A percentile compares a stretch with the other conserved stretches of the same genome.
Evolutionary conservation across 805 yeast genomes (phyloP).

Genomic region (Yamadazyma philogaea): DNA sequence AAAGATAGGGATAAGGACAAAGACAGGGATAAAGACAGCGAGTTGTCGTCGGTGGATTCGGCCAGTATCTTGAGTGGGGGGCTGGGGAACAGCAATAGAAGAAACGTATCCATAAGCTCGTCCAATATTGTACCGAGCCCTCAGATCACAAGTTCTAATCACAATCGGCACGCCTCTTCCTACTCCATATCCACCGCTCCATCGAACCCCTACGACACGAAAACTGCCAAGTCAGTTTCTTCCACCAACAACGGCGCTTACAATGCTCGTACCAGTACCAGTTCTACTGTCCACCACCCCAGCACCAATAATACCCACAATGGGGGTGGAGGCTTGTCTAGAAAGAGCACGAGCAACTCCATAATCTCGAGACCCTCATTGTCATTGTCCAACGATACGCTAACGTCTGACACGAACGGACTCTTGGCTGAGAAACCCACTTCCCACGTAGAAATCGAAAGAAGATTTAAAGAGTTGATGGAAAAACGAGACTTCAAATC

Average conservation of each 20-base stretch:
- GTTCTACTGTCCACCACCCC: conserved; percentile 5
- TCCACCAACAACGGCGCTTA: not conserved
- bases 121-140: conserved; percentile 28
- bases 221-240: conserved; percentile 16
- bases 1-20: conserved; percentile 9
- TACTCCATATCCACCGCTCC: conserved; percentile 31
- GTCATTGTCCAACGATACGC: conserved; percentile 16
- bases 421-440: conserved; percentile 60
- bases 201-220: conserved; percentile 28
- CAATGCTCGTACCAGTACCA: conserved; percentile 6
- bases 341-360: conserved; percentile 24
- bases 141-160: conserved; percentile 31
- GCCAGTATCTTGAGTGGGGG: conserved; percentile 28
- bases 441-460: conserved; percentile 63
- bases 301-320: not conserved
- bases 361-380: conserved; percentile 27
- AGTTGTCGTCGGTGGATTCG: conserved; percentile 31
- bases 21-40: conserved; percentile 23
- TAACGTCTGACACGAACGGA: conserved; percentile 16
- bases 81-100: conserved; percentile 14
- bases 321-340: conserved; percentile 14
- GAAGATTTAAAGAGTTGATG: conserved; percentile 76
- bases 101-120: conserved; percentile 12
- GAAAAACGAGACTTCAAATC: conserved; percentile 72
- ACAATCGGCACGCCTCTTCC: conserved; percentile 39